Conservation (phyloP, 2,329 filamentous ascomycete genomes). For the Endocalyx cinctus region DNA sequence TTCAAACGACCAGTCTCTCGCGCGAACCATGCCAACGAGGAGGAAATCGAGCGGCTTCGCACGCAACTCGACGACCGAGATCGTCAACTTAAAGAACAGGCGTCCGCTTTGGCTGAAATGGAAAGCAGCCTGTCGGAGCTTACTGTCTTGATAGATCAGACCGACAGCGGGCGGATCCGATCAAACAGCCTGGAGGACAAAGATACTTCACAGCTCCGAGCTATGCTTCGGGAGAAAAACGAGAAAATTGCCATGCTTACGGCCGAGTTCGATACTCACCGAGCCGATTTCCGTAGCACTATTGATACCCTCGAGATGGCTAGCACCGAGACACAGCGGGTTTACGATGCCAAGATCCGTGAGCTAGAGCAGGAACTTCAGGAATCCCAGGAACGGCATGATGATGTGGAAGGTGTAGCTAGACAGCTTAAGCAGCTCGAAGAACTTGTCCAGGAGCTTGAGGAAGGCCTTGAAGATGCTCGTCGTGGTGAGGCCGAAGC, state of each 20-base stretch:
- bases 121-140: conserved; percentile 47
- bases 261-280: conserved; percentile 88
- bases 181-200: conserved; percentile 57
- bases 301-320: conserved; percentile 96
- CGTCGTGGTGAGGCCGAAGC: conserved; percentile 92
- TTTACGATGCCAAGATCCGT: conserved; percentile 91
- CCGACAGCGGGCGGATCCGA: conserved; percentile 38
- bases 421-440: conserved; percentile 91
- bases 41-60: conserved; percentile 70
- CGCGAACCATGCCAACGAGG: conserved; percentile 49
- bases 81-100: conserved; percentile 82
- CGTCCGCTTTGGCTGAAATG: conserved; percentile 79
- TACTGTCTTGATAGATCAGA: conserved; percentile 63
- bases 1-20: conserved; percentile 51
- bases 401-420: conserved; percentile 89
- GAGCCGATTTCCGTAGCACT: conserved; percentile 93
- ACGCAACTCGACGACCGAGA: conserved; percentile 78
- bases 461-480: conserved; percentile 94
- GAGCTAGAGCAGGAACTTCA: conserved; percentile 78
- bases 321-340: conserved; percentile 88
- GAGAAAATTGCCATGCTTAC: conserved; percentile 93
- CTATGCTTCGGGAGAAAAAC: conserved; percentile 88
- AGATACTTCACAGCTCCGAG: conserved; percentile 71
- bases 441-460: conserved; percentile 91
- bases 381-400: conserved; percentile 74